These are phyloP conservation scores for Balakata baccata DNA, from an alignment of 345 rosid species.

Conservation along the genomic window DNA sequence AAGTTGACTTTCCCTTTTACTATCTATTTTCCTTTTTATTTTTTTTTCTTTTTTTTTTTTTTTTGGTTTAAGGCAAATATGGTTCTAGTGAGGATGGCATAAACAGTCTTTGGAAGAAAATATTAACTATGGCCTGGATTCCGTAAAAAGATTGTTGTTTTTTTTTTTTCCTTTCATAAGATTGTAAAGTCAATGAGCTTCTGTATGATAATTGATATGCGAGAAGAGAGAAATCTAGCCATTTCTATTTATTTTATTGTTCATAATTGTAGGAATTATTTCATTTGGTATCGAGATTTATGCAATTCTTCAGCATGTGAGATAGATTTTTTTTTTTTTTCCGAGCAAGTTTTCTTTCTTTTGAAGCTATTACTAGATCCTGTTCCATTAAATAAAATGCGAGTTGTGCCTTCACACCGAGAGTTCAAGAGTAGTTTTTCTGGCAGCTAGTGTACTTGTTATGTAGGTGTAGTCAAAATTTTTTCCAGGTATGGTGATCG, in stretches of 20 bases:
- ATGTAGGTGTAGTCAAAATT: conserved; percentile 36
- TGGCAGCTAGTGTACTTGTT: conserved; percentile 28
- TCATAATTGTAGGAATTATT: not conserved
- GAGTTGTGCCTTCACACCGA: not conserved
- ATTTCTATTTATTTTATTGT: not conserved
- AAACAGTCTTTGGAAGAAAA: too few relatives aligned
- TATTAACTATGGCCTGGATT: not conserved
- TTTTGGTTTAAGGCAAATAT: too few relatives aligned
- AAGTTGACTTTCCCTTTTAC: not conserved
- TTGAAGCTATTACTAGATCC: not conserved
- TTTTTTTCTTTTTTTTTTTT: too few relatives aligned
- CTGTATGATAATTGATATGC: not conserved
- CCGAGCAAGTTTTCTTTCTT: too few relatives aligned
- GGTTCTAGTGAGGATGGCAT: too few relatives aligned
- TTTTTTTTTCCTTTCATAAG: not conserved
- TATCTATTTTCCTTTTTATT: too few relatives aligned
- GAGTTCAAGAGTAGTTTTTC: conserved; percentile 3
- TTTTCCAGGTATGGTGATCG: conserved; percentile 68
- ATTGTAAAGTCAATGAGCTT: not conserved
- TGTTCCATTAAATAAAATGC: conserved; percentile 11
- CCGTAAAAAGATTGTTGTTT: not conserved
- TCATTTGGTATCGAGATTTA: not conserved
- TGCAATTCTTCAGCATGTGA: not conserved
- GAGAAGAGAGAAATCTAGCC: not conserved
- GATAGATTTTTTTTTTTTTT: too few relatives aligned